Conservation (phyloP, 2,329 filamentous ascomycete species). For the Cordyceps pruinosa region DNA sequence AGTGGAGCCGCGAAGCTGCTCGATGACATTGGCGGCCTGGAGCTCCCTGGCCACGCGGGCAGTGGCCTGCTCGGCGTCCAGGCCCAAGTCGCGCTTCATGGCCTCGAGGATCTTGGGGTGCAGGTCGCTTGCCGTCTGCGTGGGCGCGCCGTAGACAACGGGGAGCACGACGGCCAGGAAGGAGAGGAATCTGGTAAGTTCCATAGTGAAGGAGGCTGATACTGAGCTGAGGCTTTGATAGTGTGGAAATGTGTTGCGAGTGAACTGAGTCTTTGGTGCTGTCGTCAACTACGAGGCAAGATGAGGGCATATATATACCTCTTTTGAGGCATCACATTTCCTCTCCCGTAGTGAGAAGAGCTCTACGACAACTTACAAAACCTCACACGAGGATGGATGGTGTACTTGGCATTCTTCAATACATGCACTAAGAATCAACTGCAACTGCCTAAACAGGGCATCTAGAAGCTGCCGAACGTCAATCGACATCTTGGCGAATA, state of each 20-base stretch:
- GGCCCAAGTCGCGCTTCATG: slow-evolving; percentile 36
- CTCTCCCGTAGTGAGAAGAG: background rate
- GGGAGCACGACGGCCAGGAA: slow-evolving; percentile 32
- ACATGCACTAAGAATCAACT: no score
- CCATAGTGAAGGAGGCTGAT: slow-evolving; percentile 20
- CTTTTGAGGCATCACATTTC: background rate
- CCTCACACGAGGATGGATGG: no score
- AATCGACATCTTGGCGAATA: background rate
- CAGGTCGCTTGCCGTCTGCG: slow-evolving; percentile 25
- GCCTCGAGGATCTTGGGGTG: slow-evolving; percentile 34
- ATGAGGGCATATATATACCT: background rate
- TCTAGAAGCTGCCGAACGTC: background rate
- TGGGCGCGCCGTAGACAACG: slow-evolving; percentile 32
- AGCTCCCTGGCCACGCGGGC: no score
- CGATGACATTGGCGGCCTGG: slow-evolving; percentile 26
- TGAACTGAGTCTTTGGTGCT: background rate
- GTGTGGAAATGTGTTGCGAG: background rate
- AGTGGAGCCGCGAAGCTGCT: slow-evolving; percentile 24
- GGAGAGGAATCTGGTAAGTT: slow-evolving; percentile 31
- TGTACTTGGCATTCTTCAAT: background rate
- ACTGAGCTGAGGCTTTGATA: background rate
- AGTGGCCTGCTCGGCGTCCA: no score
- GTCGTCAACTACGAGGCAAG: background rate
- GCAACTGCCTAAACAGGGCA: background rate
- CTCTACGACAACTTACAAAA: no score